Evolutionary conservation across 345 rosid genomes (phyloP).

Genomic region (Lepidium africanum): DNA sequence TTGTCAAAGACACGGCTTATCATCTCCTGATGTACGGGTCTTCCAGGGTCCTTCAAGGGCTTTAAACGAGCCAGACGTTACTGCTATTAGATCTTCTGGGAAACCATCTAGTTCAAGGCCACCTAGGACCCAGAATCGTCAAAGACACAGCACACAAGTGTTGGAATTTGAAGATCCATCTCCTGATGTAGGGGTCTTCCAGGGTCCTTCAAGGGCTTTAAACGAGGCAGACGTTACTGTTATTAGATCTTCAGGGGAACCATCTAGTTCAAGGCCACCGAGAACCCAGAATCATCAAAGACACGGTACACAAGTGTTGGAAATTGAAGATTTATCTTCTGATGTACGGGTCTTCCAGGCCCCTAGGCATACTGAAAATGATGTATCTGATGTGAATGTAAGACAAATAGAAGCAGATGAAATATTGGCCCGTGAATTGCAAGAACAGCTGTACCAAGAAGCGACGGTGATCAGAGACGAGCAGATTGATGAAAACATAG

Average conservation of each 20-base stretch:
- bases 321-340: slow-evolving; percentile 42
- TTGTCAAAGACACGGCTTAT: slow-evolving; percentile 21
- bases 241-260: slow-evolving; percentile 50
- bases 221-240: slow-evolving; percentile 36
- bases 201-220: neutral
- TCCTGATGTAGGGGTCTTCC: slow-evolving; percentile 29
- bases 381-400: slow-evolving; percentile 44
- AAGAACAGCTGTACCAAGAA: slow-evolving; percentile 80
- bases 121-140: slow-evolving; percentile 33
- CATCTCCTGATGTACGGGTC: slow-evolving; percentile 32
- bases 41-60: slow-evolving; percentile 17
- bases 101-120: slow-evolving; percentile 58
- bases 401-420: slow-evolving; percentile 94
- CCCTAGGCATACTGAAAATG: slow-evolving; percentile 24
- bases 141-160: slow-evolving; percentile 24
- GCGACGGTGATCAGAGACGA: slow-evolving; percentile 23
- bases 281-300: slow-evolving; percentile 30
- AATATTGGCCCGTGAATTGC: slow-evolving; percentile 77
- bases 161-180: slow-evolving; percentile 43
- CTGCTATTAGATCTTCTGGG: slow-evolving; percentile 45
- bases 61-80: slow-evolving; percentile 38
- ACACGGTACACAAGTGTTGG: slow-evolving; percentile 32
- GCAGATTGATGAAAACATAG: slow-evolving; percentile 58
- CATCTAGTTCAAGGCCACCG: slow-evolving; percentile 51
- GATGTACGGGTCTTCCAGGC: slow-evolving; percentile 23